Evolutionary conservation across 192 early-diverging fungal genomes (phyloP).

Genomic region (Linnemannia zychae): DNA sequence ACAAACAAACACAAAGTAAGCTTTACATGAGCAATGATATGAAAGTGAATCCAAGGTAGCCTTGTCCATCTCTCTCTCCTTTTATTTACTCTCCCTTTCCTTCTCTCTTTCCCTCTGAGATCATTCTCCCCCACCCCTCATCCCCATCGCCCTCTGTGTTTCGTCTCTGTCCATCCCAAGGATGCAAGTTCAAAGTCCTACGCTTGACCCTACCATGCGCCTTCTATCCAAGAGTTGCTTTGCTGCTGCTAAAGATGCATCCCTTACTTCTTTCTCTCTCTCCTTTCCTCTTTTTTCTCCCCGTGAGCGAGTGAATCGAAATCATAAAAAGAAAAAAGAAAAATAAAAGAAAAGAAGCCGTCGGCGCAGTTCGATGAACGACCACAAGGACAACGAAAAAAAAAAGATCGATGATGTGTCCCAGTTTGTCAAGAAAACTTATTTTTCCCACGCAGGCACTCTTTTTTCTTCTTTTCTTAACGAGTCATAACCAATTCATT

Average conservation of each 20-base stretch:
- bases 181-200: no score
- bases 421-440: conserved; percentile 10
- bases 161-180: background rate
- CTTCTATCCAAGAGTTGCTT: no score
- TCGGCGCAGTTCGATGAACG: no score
- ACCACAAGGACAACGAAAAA: background rate
- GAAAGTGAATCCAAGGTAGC: background rate
- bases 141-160: no score
- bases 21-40: background rate
- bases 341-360: background rate
- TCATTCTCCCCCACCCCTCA: conserved; percentile 14
- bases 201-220: no score
- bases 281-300: background rate
- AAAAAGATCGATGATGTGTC: background rate
- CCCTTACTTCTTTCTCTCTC: background rate
- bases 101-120: background rate
- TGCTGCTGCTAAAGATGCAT: no score
- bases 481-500: background rate
- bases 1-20: background rate
- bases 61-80: no score
- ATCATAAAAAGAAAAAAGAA: background rate
- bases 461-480: conserved; percentile 4
- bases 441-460: conserved; percentile 26
- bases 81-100: background rate
- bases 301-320: background rate